Conservation (phyloP, 345 rosid species). For the Sonneratia caseolaris region DNA sequence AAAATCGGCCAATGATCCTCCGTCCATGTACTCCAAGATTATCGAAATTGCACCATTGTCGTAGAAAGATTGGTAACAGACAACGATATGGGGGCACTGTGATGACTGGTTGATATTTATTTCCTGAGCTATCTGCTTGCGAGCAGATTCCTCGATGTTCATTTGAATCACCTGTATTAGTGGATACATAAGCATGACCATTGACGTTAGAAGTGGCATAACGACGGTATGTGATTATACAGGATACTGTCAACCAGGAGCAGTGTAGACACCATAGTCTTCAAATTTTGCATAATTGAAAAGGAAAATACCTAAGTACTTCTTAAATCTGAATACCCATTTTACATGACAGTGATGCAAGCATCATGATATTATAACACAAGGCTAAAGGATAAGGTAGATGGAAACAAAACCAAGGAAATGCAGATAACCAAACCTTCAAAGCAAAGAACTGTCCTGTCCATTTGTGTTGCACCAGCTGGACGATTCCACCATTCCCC, state of each 20-base stretch:
- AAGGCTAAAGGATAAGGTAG: neutral
- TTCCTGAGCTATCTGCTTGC: constrained; percentile 66
- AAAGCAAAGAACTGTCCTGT: constrained; percentile 80
- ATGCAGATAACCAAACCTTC: constrained; percentile 36
- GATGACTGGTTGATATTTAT: constrained; percentile 72
- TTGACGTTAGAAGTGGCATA: neutral
- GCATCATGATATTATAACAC: neutral
- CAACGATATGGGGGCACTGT: constrained; percentile 69
- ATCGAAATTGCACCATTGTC: constrained; percentile 73
- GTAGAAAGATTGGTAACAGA: constrained; percentile 75
- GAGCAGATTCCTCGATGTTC: constrained; percentile 54
- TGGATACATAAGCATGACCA: neutral
- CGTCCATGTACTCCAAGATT: constrained; percentile 88
- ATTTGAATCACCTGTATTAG: constrained; percentile 57
- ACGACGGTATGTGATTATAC: neutral
- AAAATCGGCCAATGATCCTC: constrained; percentile 80
- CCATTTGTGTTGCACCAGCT: constrained; percentile 95
- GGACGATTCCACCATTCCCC: constrained; percentile 91
- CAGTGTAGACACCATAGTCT: neutral
- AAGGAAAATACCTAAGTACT: neutral
- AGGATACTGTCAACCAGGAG: neutral
- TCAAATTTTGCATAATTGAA: neutral
- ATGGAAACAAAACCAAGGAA: neutral
- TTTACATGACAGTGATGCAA: neutral
- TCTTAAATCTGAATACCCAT: neutral